Evolutionary conservation across 129 eudicot genomes (phyloP), one percentile per base, ranked within the genome.

Genomic region (Saussurea involucrata): DNA sequence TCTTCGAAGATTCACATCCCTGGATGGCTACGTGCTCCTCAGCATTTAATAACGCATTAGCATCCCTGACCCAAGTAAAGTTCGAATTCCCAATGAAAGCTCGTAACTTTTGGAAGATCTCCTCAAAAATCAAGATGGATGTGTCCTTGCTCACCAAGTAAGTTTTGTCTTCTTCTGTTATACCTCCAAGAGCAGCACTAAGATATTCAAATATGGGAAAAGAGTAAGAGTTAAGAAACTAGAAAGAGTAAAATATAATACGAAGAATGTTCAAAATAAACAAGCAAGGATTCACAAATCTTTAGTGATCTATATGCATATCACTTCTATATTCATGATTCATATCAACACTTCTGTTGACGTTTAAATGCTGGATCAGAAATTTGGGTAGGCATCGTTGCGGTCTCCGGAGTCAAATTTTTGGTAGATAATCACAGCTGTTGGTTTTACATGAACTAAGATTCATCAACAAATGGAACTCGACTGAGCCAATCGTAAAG

Each of bases 141-240:
- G 97, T 86, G 81, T 73, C 76, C 64, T 78, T 82, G 20, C 87
- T 84, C 67, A 95, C 66, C 27, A 95, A 89, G 66, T 83, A 71
- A 69, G 75, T 76, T 60, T 69, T 76, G 49, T 90, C 91, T 9
- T 87, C 90, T 78, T 78, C 85, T 34, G 76, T 63, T 73, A 76
- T 76, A 73, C 91, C 96, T 81, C 97, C 97, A 83, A 95, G 88
- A 81, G 89, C 86, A 83, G 95, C 96, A 76, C 98, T 95, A 81
- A 73, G 66, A 49, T 85, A 83, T 33, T 64, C 24, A 63, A 36
- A 71, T 44, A 76, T 42, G 42, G 25, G 67, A 29, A 22, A 49
- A 5, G n/a, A 29, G 27, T 27, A 72, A 60, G 66, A 69, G 22
- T 40, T 22, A 44, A 40, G 24, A 37, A 42, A 73, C 42, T 31